Conservation (phyloP, 331 rosid genomes). For the Rhamnella rubrinervis region DNA sequence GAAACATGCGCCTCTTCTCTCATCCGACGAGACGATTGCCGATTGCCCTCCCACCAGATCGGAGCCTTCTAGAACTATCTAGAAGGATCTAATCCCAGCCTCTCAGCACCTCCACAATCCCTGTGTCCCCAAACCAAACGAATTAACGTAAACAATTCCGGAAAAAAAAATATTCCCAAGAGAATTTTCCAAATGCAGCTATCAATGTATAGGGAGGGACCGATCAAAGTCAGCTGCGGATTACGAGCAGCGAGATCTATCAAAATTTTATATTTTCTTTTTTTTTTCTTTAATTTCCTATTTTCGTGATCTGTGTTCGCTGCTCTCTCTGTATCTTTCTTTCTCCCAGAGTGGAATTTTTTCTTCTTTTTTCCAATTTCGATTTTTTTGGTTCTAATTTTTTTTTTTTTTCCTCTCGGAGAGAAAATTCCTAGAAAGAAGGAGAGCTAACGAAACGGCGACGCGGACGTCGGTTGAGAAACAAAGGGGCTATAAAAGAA, state of each 20-base stretch:
- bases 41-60: constrained; percentile 53
- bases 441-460: constrained; percentile 30
- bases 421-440: constrained; percentile 3
- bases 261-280: constrained; percentile 20
- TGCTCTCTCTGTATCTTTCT: constrained; percentile 13
- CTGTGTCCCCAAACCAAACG: constrained; percentile 21
- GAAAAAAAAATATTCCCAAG: constrained; percentile 8
- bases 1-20: constrained; percentile 53
- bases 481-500: constrained; percentile 18
- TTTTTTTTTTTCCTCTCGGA: neutral
- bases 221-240: constrained; percentile 40
- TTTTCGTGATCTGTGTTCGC: constrained; percentile 21
- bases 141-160: neutral
- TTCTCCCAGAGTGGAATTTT: neutral
- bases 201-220: constrained; percentile 29
- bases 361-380: constrained; percentile 9
- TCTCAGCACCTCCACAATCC: constrained; percentile 19
- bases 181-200: constrained; percentile 33
- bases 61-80: constrained; percentile 40
- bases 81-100: constrained; percentile 41
- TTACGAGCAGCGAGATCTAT: constrained; percentile 43
- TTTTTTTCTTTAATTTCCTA: constrained; percentile 12
- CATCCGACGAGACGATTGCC: constrained; percentile 51
- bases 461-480: constrained; percentile 33
- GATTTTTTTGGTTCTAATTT: constrained; percentile 1